Evolutionary conservation across 2,329 filamentous ascomycete genomes (phyloP).

Genomic region (Paecilomyces sp.): DNA sequence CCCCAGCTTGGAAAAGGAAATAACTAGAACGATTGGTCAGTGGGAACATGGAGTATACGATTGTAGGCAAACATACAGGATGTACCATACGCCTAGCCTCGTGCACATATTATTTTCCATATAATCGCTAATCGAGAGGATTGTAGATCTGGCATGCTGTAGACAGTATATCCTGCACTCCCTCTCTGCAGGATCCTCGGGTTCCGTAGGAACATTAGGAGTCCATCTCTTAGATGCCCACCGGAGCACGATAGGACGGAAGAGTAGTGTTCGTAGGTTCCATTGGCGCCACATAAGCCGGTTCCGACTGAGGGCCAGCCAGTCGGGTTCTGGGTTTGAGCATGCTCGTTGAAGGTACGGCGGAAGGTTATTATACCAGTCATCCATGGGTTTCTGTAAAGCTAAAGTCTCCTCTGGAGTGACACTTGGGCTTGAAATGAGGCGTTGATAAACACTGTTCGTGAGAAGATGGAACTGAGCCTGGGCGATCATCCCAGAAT

Average conservation of each 20-base stretch:
- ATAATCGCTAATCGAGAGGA: constrained; percentile 35
- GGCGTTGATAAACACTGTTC: constrained; percentile 38
- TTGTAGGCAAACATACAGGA: constrained; percentile 23
- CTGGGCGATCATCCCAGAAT: constrained; percentile 37
- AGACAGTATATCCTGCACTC: constrained; percentile 34
- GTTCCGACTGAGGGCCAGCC: constrained; percentile 31
- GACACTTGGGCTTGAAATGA: constrained; percentile 36
- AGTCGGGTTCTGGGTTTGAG: constrained; percentile 24
- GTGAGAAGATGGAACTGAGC: constrained; percentile 36
- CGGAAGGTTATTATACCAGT: constrained; percentile 36
- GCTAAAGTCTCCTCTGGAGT: constrained; percentile 34
- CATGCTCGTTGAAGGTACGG: constrained; percentile 31
- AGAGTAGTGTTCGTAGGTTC: constrained; percentile 38
- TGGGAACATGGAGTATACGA: constrained; percentile 1
- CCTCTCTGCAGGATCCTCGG: constrained; percentile 29
- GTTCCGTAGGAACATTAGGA: constrained; percentile 18
- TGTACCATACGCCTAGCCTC: constrained; percentile 37
- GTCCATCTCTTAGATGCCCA: constrained; percentile 32
- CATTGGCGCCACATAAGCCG: constrained; percentile 37
- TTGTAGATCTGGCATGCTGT: constrained; percentile 33
- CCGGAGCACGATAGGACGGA: constrained; percentile 35
- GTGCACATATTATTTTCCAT: constrained; percentile 34
- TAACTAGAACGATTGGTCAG: constrained; percentile 17
- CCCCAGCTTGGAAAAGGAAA: constrained; percentile 39
- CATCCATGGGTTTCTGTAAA: constrained; percentile 36